phyloP scores from a whole-genome alignment of 1,284 basidiomycete genomes.

The Rhodotorula sp. region DNA sequence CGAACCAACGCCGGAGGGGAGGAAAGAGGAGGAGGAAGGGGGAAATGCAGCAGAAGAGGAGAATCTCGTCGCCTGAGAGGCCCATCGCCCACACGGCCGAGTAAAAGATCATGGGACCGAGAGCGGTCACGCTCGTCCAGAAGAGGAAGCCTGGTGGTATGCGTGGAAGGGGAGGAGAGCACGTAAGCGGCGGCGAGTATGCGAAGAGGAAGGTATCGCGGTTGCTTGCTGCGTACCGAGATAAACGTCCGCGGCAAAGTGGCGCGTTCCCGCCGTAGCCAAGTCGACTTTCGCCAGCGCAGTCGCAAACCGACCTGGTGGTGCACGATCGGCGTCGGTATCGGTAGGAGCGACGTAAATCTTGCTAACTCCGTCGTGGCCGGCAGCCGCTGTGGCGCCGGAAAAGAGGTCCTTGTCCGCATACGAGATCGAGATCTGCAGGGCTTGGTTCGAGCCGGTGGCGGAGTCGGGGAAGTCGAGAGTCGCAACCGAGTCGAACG shows the following conservation, averaged over 20 bases:
- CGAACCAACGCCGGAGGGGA: constrained; percentile 52
- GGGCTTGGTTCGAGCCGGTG: neutral
- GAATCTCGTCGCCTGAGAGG: constrained; percentile 40
- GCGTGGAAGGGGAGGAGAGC: constrained; percentile 45
- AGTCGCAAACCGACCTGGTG: neutral
- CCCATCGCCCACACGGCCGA: constrained; percentile 85
- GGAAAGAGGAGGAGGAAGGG: constrained; percentile 59
- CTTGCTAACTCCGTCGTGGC: neutral
- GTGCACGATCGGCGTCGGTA: neutral
- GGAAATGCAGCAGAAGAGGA: constrained; percentile 56
- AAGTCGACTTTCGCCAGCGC: neutral
- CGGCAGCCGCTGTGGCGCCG: neutral
- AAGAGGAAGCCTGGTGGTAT: constrained; percentile 67
- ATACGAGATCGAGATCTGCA: neutral
- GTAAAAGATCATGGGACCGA: constrained; percentile 84
- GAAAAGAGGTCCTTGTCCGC: neutral
- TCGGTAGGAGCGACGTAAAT: neutral
- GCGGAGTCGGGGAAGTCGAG: constrained; percentile 57
- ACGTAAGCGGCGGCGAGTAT: too few species aligned
- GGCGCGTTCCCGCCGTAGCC: neutral
- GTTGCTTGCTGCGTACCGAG: constrained; percentile 6
- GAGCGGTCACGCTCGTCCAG: constrained; percentile 82
- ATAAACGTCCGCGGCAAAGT: constrained; percentile 15
- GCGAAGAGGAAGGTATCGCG: neutral
- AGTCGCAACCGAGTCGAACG: constrained; percentile 69